Evolutionary conservation across 1,284 basidiomycete species (phyloP).

Genomic region (Ustilago xerochloae): DNA sequence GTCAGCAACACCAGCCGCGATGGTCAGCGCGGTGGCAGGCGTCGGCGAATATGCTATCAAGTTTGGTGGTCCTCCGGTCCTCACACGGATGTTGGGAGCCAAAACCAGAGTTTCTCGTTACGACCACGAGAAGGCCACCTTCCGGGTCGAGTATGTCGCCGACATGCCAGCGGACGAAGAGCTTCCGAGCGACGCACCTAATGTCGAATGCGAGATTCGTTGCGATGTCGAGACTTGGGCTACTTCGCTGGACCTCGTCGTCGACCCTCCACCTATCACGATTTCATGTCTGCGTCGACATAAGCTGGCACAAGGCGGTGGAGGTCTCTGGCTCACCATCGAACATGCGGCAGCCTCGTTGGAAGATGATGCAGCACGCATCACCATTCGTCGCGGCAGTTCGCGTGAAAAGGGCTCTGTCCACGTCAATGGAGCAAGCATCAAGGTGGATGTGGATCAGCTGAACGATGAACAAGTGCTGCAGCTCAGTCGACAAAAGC

Average conservation of each 20-base stretch:
- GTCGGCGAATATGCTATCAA: conserved; percentile 93
- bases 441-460: conserved; percentile 90
- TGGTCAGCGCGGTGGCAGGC: conserved; percentile 79
- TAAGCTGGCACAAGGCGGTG: conserved; percentile 84
- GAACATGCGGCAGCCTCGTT: conserved; percentile 84
- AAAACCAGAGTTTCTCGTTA: conserved; percentile 80
- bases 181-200: conserved; percentile 68
- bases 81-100: conserved; percentile 84
- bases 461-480: conserved; percentile 89
- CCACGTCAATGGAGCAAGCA: conserved; percentile 87
- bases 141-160: conserved; percentile 86
- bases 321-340: conserved; percentile 95
- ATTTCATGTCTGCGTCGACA: conserved; percentile 88
- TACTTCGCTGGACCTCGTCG: conserved; percentile 84
- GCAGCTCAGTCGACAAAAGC: conserved; percentile 82
- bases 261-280: conserved; percentile 90
- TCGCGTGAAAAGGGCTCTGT: conserved; percentile 78
- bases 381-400: conserved; percentile 77
- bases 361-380: conserved; percentile 77
- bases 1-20: conserved; percentile 87
- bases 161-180: conserved; percentile 20
- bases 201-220: conserved; percentile 90
- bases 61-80: conserved; percentile 88
- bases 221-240: conserved; percentile 95
- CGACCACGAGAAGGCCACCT: conserved; percentile 85